Conservation (phyloP, 805 yeast species). For the Limtongia smithiae region DNA sequence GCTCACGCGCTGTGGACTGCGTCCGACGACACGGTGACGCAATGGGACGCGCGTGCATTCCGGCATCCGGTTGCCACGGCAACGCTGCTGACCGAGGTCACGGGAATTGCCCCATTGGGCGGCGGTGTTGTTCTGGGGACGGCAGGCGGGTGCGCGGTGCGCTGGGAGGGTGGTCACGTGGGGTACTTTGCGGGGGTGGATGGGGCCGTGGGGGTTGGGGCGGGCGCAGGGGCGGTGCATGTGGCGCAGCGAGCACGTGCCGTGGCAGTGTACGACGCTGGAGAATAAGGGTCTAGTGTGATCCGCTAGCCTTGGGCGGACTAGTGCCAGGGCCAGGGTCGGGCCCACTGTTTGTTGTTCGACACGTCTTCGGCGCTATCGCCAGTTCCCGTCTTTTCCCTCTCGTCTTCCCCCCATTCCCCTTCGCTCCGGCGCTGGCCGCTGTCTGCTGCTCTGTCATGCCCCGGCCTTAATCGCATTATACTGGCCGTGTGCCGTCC, state of each 20-base stretch:
- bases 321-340: not conserved
- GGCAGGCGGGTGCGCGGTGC: not conserved
- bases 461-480: no score
- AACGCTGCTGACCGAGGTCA: not conserved
- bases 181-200: slow-evolving; percentile 1
- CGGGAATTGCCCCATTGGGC: not conserved
- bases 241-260: slow-evolving; percentile 5
- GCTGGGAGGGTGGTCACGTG: not conserved
- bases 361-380: no score
- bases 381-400: no score
- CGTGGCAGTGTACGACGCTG: not conserved
- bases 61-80: not conserved
- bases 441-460: no score
- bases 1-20: slow-evolving; percentile 17
- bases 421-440: no score
- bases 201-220: not conserved
- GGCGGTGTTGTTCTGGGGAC: not conserved
- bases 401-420: no score
- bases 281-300: not conserved
- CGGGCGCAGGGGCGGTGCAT: slow-evolving; percentile 1
- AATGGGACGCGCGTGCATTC: not conserved
- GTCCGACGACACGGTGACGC: no score
- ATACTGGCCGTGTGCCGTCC: no score
- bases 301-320: not conserved
- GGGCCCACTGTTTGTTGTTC: no score